Evolutionary conservation across 2,329 filamentous ascomycete species (phyloP).

Genomic region (Pseudomassariella vexata): DNA sequence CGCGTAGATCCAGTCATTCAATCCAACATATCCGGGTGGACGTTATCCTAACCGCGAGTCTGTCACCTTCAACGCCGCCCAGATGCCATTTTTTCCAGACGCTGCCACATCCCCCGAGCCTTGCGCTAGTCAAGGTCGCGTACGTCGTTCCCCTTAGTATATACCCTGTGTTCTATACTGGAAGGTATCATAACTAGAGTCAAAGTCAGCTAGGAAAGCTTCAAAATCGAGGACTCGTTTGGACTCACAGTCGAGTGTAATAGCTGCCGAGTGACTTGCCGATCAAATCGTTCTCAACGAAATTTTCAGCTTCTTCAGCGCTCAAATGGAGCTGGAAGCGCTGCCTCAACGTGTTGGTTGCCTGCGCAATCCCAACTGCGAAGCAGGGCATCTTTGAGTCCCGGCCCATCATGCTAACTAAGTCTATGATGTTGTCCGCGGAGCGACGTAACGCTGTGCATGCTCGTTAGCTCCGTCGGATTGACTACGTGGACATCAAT

Average conservation of each 20-base stretch:
- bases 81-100: conserved; percentile 22
- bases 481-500: conserved; percentile 5
- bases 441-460: conserved; percentile 63
- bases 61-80: conserved; percentile 25
- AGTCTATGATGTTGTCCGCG: conserved; percentile 73
- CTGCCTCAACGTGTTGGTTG: conserved; percentile 63
- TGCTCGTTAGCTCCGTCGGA: conserved; percentile 9
- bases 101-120: conserved; percentile 13
- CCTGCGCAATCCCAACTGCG: conserved; percentile 64
- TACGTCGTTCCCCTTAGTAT: conserved; percentile 57
- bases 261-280: conserved; percentile 80
- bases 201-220: neutral
- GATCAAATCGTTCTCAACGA: conserved; percentile 74
- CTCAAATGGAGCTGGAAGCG: conserved; percentile 79
- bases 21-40: too few species aligned
- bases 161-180: conserved; percentile 86
- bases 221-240: too few species aligned
- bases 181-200: conserved; percentile 70
- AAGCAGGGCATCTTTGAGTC: conserved; percentile 84
- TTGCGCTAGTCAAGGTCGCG: too few species aligned
- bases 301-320: conserved; percentile 73
- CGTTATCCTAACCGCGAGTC: conserved; percentile 20
- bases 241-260: conserved; percentile 72
- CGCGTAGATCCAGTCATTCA: too few species aligned
- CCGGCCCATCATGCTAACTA: conserved; percentile 79